Conservation (phyloP, 495 filamentous ascomycete species). For the Barbatosphaeria neglecta region DNA sequence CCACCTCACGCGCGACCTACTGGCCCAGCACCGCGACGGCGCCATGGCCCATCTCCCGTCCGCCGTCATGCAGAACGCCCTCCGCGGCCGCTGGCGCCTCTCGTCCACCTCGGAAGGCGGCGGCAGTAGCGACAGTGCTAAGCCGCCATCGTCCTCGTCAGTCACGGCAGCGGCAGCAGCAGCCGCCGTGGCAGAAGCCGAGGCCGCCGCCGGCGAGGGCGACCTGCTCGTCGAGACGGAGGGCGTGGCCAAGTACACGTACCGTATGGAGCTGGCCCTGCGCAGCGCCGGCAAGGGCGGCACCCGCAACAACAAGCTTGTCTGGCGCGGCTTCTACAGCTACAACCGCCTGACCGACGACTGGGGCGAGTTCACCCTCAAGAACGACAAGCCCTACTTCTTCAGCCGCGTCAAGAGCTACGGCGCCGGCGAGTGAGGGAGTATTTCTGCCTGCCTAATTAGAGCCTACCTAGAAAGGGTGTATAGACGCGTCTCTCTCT, state of each 20-base stretch:
- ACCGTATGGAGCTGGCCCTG: conserved; percentile 63
- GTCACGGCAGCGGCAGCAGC: not conserved
- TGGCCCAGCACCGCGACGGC: conserved; percentile 14
- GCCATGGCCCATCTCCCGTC: conserved; percentile 19
- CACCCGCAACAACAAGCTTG: conserved; percentile 66
- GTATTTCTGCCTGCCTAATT: not conserved
- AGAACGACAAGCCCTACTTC: conserved; percentile 75
- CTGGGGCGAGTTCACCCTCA: conserved; percentile 74
- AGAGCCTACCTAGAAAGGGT: no score
- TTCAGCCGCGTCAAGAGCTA: conserved; percentile 79
- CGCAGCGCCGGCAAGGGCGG: conserved; percentile 41
- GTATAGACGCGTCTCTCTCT: no score
- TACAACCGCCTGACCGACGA: conserved; percentile 84
- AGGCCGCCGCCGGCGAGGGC: no score
- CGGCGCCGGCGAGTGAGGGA: conserved; percentile 27
- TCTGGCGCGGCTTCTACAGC: conserved; percentile 86
- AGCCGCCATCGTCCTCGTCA: no score
- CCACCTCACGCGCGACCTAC: conserved; percentile 41
- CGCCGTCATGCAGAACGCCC: conserved; percentile 18
- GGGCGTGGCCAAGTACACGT: conserved; percentile 68
- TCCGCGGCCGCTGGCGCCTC: conserved; percentile 29
- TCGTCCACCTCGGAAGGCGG: conserved; percentile 13
- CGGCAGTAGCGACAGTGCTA: not conserved
- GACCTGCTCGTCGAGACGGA: conserved; percentile 77
- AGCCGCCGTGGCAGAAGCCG: conserved; percentile 13